Evolutionary conservation across 2,329 filamentous ascomycete genomes (phyloP), one percentile per base, ranked within the genome.

Genomic region (Fusarium temperatum): DNA sequence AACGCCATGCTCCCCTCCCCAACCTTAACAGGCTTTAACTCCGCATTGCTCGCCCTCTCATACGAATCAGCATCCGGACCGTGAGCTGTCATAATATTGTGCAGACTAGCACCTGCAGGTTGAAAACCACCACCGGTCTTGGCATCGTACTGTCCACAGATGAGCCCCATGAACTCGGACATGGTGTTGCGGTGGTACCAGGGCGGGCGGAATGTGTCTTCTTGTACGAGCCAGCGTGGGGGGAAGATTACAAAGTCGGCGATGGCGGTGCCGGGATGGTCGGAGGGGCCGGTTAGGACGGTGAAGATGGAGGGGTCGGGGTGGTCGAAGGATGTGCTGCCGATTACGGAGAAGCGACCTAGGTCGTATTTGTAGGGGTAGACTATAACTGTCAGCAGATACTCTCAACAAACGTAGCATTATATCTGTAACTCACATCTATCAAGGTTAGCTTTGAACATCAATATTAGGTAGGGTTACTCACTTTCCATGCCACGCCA

Each of bases 281-380:
- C 83, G 5, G 89, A 90, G 14, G 87, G 89, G 2, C 89, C 90
- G 4, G 92, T 90, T 8, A 93, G 84, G 8, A 94, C 92, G 1
- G 90, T 95, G 83, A 91, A 95, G 80, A 96, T 95, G 68, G 88
- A 91, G 1, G 93, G 93, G 78, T 95, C 93, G 0, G 93, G 92
- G 78, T 96, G 93, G 81, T 95, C 75, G 20, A 77, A 77, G 2
- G 73, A 93, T 74, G 93, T 90, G 68, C 87, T 90, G 39, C 93
- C 93, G 39, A 95, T 91, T 48, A 89, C 90, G 80, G 91, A 93
- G 85, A 94, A 95, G 28, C 92, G 90, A 22, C 91, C 92, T 2
- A 96, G 86, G 78, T 95, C 93, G 83, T 95, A 96, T 82, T 95
- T 96, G 86, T 91, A 94, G 0, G 93, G 93, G n/a, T 77, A 77